phyloP scores from a whole-genome alignment of 805 yeast species.

The Saccharomycopsis lassenensis region DNA sequence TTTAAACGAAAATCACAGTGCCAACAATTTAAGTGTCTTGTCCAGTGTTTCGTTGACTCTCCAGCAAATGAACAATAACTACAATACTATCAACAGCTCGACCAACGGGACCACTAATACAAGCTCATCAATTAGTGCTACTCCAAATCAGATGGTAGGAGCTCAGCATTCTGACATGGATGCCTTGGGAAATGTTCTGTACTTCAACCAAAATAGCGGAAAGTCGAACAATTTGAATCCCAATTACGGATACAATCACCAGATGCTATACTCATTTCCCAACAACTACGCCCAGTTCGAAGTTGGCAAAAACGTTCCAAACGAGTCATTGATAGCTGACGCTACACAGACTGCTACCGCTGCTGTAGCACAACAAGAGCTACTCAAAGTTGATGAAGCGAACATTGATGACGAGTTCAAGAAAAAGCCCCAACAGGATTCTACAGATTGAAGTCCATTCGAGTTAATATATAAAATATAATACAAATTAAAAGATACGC shows the following conservation, averaged over 20 bases:
- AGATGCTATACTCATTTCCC: neutral
- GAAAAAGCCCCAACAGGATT: neutral
- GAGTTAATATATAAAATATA: neutral
- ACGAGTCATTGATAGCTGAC: slow-evolving; percentile 3
- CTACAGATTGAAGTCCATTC: neutral
- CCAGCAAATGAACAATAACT: slow-evolving; percentile 8
- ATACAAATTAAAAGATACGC: no score
- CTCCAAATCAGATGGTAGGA: no score
- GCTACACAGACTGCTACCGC: slow-evolving; percentile 13
- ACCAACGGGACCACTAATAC: neutral
- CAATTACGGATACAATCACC: neutral
- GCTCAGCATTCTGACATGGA: no score
- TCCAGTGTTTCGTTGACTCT: slow-evolving; percentile 10
- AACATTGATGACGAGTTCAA: slow-evolving; percentile 16
- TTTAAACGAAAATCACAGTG: no score
- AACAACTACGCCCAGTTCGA: slow-evolving; percentile 3
- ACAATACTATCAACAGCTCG: neutral
- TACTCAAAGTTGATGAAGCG: slow-evolving; percentile 11
- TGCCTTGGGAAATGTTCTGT: neutral
- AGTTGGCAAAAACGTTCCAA: neutral
- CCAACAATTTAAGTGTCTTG: slow-evolving; percentile 13
- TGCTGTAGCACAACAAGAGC: slow-evolving; percentile 10
- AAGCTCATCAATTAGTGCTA: neutral
- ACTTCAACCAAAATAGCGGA: neutral
- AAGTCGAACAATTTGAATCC: neutral